Percentiles rank a stretch among this genome's conserved stretches.
Evolutionary conservation across 1,139 yeast genomes (phyloP).

Genomic region (Blastobotrys arbuscula): DNA sequence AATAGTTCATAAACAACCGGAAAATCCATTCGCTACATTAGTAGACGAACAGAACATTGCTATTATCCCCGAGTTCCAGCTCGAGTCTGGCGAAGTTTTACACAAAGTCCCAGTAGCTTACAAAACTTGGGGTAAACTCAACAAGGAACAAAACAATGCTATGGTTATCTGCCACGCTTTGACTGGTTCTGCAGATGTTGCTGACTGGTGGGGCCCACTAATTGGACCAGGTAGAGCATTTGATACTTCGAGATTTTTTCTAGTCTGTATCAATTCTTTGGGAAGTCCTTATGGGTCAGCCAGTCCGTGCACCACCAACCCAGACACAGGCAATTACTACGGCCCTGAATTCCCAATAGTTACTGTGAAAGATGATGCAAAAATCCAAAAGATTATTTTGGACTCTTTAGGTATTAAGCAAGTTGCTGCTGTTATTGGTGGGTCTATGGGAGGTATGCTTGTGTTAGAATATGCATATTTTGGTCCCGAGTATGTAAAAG

Average conservation of each 20-base stretch:
- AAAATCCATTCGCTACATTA: constrained; percentile 65
- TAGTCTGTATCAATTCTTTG: constrained; percentile 79
- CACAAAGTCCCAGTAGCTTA: constrained; percentile 83
- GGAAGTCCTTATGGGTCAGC: constrained; percentile 98
- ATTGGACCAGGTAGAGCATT: constrained; percentile 82
- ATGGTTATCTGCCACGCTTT: constrained; percentile 90
- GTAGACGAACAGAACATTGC: constrained; percentile 80
- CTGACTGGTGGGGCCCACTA: constrained; percentile 98
- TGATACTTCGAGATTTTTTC: constrained; percentile 81
- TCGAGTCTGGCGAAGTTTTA: constrained; percentile 80
- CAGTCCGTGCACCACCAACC: constrained; percentile 77
- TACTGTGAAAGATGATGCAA: constrained; percentile 85
- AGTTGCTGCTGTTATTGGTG: constrained; percentile 86
- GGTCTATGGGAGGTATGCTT: constrained; percentile 99
- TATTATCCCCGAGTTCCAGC: constrained; percentile 64
- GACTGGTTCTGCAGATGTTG: constrained; percentile 91
- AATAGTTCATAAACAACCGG: constrained; percentile 37
- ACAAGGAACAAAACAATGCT: constrained; percentile 61
- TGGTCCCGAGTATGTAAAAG: constrained; percentile 62
- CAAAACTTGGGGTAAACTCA: constrained; percentile 89
- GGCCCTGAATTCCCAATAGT: constrained; percentile 95
- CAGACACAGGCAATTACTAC: constrained; percentile 64
- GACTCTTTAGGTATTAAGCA: constrained; percentile 66
- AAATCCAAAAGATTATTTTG: constrained; percentile 67
- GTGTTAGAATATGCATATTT: constrained; percentile 80